These are phyloP conservation scores for Polyporus arcularius DNA, from an alignment of 768 basidiomycete genomes.

Conservation along the genomic window DNA sequence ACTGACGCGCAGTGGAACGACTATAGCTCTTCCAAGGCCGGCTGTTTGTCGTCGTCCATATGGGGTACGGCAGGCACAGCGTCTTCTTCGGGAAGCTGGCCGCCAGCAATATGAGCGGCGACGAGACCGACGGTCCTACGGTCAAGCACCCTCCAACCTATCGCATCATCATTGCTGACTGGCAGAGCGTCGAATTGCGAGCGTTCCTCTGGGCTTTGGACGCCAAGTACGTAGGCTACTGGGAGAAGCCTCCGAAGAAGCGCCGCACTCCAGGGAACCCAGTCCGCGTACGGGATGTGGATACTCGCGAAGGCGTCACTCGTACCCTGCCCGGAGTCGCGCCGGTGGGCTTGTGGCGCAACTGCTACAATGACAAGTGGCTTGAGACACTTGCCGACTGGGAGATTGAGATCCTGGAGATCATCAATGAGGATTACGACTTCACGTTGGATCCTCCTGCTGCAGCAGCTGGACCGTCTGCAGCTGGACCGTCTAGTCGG, in stretches of 20 bases:
- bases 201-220: conserved; percentile 1
- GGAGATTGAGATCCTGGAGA: neutral
- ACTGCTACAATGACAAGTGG: conserved; percentile 3
- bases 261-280: neutral
- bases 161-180: neutral
- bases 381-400: neutral
- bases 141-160: neutral
- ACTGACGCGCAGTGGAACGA: too few relatives aligned
- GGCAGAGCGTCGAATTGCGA: conserved; percentile 1
- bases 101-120: neutral
- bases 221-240: neutral
- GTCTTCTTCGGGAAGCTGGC: neutral
- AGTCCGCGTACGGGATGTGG: neutral
- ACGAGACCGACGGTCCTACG: neutral
- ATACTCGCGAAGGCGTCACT: neutral
- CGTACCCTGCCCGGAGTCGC: neutral
- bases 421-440: conserved; percentile 1
- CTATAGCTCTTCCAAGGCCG: neutral
- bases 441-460: neutral
- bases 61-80: neutral
- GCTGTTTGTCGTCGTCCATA: neutral
- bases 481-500: too few relatives aligned
- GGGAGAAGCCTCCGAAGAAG: neutral
- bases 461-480: too few relatives aligned
- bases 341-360: neutral